Base-by-base conservation (phyloP, 805 yeast species). In the Schizosaccharomyces pombe region DNA sequence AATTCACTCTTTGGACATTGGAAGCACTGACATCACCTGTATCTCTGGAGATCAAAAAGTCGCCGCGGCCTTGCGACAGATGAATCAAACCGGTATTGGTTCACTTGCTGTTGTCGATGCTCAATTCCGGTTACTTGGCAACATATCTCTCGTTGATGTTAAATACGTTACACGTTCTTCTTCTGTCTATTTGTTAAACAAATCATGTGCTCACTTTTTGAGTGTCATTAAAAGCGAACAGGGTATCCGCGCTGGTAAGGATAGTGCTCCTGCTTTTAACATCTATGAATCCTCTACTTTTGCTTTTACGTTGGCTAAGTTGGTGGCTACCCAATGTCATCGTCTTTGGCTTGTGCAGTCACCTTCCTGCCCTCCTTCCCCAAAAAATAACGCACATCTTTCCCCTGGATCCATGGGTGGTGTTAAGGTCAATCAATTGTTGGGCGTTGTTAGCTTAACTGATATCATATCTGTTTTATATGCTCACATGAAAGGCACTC, bases 251-350 rank as follows among this genome's bases (percentile, higher is more conserved):
- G 87, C 86, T 63, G 95, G 95, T 54, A 86, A 87, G 67, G 98
- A 89, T 69, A 85, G 93, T 47, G 89, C 82, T 72, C 98, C 98
- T 16, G 89, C 91, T 43, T 89, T 89, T 74, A 94, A 89, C 65
- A 95, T 89, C 28, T 80, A 84, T 58, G 76, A 78, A 57, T 74
- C 75, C 43, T 78, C 93, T 8, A 79, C 91, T 0, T 72, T 91
- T 53, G 94, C 85, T 33, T 76, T 95, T 65, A 85, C 93, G 6
- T 75, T 91, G 62, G 97, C 97, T 33, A 89, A 91, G 65, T 71
- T 89, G 60, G 97, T 89, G 12, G 97, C 98, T 4, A 89, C 98
- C 1, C 80, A 81, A 65, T 77, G 95, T 1, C 98, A 89, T 68
- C 75, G 98, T 16, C 16, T 52, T 14, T 52, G 54, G 54, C 32